Percentiles rank a stretch among this genome's conserved stretches.
phyloP scores from a whole-genome alignment of 2,329 filamentous ascomycete genomes.

The Clarireedia sp. region DNA sequence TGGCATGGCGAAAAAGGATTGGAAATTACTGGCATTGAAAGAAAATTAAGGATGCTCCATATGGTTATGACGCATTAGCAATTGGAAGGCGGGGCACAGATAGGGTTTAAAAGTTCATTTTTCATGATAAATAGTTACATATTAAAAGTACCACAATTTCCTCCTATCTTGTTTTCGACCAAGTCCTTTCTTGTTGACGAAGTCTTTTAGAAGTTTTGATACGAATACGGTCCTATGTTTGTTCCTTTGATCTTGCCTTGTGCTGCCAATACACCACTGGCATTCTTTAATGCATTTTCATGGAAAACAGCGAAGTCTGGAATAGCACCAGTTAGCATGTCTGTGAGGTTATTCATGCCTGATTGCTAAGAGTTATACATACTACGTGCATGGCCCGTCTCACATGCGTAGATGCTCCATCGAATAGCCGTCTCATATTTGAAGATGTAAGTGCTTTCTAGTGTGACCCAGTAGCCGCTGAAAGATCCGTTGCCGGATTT shows the following conservation, averaged over 20 bases:
- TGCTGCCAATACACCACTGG: neutral
- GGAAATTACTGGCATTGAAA: no score
- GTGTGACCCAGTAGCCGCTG: neutral
- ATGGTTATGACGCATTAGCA: no score
- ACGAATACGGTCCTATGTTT: neutral
- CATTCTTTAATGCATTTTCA: conserved; percentile 1
- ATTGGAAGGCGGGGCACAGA: no score
- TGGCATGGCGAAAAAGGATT: no score
- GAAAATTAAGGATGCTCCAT: no score
- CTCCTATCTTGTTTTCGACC: neutral
- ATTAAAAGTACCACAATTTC: no score
- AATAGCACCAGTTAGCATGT: neutral
- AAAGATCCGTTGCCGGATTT: neutral
- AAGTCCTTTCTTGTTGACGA: no score
- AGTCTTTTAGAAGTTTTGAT: neutral
- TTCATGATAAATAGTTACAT: no score
- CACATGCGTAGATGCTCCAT: conserved; percentile 3
- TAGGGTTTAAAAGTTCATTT: no score
- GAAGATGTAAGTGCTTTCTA: conserved; percentile 4
- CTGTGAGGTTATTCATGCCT: no score
- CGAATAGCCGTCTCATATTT: neutral
- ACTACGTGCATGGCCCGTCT: conserved; percentile 1
- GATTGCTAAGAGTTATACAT: neutral
- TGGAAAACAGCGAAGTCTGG: conserved; percentile 5
- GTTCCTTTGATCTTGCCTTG: neutral